Evolutionary conservation across 2,329 filamentous ascomycete genomes (phyloP), one percentile per base, ranked within the genome.

Genomic region (Mycosphaerelloides madeirae): DNA sequence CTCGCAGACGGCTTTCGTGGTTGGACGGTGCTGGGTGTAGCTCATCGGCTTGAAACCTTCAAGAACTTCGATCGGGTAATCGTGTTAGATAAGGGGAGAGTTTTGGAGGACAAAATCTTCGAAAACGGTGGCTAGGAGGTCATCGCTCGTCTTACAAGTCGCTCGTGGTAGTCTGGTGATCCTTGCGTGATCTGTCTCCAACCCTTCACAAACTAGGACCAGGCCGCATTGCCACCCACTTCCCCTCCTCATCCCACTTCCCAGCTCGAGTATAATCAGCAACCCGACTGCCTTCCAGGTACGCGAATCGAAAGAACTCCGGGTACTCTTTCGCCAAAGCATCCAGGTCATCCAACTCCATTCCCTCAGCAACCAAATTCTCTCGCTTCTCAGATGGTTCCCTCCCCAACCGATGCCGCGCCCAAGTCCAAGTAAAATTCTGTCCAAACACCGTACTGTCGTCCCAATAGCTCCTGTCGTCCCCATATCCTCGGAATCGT

Each of bases 241-340:
- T 70, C 1, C 83, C 79, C 41, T 82, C 74, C 1, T 60, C 65
- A 18, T 73, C 74, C 86, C 86, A 91, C 9, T 72, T 75, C 1
- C 85, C 86, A 0, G 86, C 86, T 65, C 81, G 84, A 12, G 84
- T 87, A 58, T 87, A 91, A 61, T 91, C 86, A 18, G 75, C 81
- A 31, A 74, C 75, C 3, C 63, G 63, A 45, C 77, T 80, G 1
- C 85, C 85, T 39, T 77, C 72, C 74, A 90, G 78, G 58, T 80
- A 89, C 1, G 74, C 85, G 65, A 91, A 91, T 6, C 86, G 71
- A 59, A 91, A 90, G 58, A 88, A 91, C 64, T 89, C 84, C 31
- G 81, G 78, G 35, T 68, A 59, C 14, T 49, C 45, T 7, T 59
- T 59, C 44, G 60, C 64, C 29, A 42, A 25, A 8, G 31, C 80